A percentile compares a stretch with the other conserved stretches of the same genome.
Evolutionary conservation across 2,329 filamentous ascomycete genomes (phyloP).

Genomic region (Xylaria multiplex): DNA sequence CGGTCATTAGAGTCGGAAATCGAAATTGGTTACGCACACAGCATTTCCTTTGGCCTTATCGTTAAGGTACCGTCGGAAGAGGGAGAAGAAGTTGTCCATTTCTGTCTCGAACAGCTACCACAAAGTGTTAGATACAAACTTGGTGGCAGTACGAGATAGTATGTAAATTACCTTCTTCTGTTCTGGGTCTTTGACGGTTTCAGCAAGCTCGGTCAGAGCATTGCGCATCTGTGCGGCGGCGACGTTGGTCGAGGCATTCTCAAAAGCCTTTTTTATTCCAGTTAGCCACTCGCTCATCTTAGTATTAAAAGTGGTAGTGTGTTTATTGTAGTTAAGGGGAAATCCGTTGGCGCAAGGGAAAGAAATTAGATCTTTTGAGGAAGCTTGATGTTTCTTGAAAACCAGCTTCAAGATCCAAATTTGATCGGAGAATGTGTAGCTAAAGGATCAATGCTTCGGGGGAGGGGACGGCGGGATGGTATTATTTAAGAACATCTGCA

Average conservation of each 20-base stretch:
- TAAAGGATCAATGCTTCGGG: conserved; percentile 1
- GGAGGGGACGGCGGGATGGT: not conserved
- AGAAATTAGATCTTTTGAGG: not conserved
- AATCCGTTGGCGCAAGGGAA: not conserved
- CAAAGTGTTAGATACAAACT: conserved; percentile 17
- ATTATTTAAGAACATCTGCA: conserved; percentile 14
- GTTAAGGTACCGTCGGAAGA: conserved; percentile 98
- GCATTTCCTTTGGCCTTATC: conserved; percentile 98
- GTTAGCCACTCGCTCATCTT: conserved; percentile 48
- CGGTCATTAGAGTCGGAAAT: not conserved
- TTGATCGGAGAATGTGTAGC: not conserved
- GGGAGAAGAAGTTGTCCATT: conserved; percentile 99
- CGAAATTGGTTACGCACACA: conserved; percentile 64
- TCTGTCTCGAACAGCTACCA: conserved; percentile 91
- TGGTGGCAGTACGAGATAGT: not conserved
- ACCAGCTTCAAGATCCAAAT: conserved; percentile 1
- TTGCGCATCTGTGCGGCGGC: conserved; percentile 99
- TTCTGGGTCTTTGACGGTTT: conserved; percentile 84
- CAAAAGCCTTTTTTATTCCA: conserved; percentile 79
- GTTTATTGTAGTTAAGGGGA: not conserved
- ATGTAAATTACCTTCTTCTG: conserved; percentile 77
- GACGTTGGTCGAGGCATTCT: conserved; percentile 98
- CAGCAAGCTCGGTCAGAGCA: conserved; percentile 88
- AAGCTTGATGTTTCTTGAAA: no score
- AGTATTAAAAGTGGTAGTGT: not conserved